Evolutionary conservation across 2,329 filamentous ascomycete species (phyloP).

Genomic region (Drechslerella coelobrocha): DNA sequence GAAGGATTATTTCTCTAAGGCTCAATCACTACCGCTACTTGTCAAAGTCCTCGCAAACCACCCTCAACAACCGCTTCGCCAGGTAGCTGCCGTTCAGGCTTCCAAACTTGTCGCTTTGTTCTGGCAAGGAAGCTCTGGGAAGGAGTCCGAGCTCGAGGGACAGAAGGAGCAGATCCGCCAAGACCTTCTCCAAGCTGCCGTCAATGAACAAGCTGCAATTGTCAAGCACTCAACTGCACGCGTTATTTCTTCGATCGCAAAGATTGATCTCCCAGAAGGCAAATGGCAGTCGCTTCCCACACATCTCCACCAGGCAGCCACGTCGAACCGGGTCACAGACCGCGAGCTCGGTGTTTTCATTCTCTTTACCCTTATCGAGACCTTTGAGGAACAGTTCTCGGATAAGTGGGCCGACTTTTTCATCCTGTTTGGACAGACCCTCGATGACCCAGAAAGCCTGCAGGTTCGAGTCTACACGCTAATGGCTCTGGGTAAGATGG

Average conservation of each 20-base stretch:
- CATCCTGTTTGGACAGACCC: constrained; percentile 81
- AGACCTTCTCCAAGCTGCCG: constrained; percentile 80
- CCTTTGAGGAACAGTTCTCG: constrained; percentile 81
- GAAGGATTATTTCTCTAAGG: constrained; percentile 88
- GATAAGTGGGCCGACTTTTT: constrained; percentile 82
- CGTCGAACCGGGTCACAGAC: constrained; percentile 75
- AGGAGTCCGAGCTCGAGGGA: constrained; percentile 66
- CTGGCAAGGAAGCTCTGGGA: constrained; percentile 65
- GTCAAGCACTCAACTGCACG: constrained; percentile 86
- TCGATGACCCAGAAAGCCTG: constrained; percentile 85
- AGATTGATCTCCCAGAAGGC: constrained; percentile 82
- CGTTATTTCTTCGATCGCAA: constrained; percentile 84
- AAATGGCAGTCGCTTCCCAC: constrained; percentile 83
- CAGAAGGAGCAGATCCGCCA: constrained; percentile 79
- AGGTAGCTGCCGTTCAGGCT: constrained; percentile 90
- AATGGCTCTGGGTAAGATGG: constrained; percentile 83
- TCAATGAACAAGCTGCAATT: constrained; percentile 77
- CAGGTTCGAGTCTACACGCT: constrained; percentile 96
- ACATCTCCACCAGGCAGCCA: constrained; percentile 79
- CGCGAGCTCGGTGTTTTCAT: constrained; percentile 93
- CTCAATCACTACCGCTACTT: constrained; percentile 81
- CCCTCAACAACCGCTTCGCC: constrained; percentile 74
- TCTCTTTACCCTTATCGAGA: constrained; percentile 88
- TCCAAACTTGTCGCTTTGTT: constrained; percentile 82
- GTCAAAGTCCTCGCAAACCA: constrained; percentile 87